Evolutionary conservation across 345 rosid genomes (phyloP).

Genomic region (Microcos paniculata): DNA sequence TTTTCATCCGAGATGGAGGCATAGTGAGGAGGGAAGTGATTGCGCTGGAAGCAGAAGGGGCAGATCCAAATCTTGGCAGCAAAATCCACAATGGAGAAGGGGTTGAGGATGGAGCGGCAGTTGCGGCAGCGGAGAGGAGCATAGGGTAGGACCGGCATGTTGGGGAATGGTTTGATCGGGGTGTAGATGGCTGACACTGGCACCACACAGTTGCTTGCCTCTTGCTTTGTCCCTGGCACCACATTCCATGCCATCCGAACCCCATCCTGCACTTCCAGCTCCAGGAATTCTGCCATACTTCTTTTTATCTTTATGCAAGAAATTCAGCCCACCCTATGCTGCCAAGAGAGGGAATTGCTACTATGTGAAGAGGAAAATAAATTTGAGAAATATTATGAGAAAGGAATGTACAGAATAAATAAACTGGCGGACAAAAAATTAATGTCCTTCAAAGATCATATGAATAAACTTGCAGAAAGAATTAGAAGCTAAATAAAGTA

Average conservation of each 20-base stretch:
- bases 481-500: background rate
- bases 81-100: constrained; percentile 47
- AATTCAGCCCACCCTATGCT: background rate
- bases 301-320: background rate
- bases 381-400: background rate
- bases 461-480: background rate
- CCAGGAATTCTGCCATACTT: constrained; percentile 61
- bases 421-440: background rate
- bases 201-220: constrained; percentile 63
- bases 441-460: background rate
- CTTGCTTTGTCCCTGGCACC: constrained; percentile 70
- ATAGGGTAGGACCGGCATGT: constrained; percentile 66
- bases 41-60: constrained; percentile 90
- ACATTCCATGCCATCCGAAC: constrained; percentile 90
- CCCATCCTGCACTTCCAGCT: constrained; percentile 74
- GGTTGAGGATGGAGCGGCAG: constrained; percentile 72
- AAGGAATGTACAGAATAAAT: background rate
- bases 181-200: constrained; percentile 87
- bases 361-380: background rate
- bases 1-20: constrained; percentile 72
- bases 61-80: constrained; percentile 87
- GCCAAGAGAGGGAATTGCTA: background rate
- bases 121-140: constrained; percentile 89
- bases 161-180: constrained; percentile 64
- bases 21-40: constrained; percentile 76